These are phyloP conservation scores for Periconia sp. DNA, from an alignment of 2,329 filamentous ascomycete species.

Conservation along the genomic window DNA sequence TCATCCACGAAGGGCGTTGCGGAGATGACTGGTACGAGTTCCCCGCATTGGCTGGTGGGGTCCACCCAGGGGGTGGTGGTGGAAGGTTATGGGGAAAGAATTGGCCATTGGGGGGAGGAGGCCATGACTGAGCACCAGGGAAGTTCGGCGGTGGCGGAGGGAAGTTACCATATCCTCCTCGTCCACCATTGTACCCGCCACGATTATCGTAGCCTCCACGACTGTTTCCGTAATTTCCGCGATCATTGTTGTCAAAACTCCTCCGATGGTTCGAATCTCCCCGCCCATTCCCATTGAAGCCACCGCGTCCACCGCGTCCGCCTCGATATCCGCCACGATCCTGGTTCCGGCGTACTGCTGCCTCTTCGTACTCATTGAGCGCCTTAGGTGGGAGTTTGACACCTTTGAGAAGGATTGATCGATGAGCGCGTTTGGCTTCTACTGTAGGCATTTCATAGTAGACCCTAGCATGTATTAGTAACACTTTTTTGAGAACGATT, in stretches of 20 bases:
- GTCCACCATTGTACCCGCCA: not conserved
- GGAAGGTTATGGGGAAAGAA: constrained; percentile 27
- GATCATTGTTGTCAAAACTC: constrained; percentile 15
- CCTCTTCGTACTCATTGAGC: constrained; percentile 71
- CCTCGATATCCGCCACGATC: constrained; percentile 75
- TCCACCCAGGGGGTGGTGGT: constrained; percentile 39
- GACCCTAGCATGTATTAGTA: constrained; percentile 64
- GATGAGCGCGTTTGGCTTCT: constrained; percentile 72
- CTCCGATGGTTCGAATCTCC: constrained; percentile 19
- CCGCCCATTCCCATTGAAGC: constrained; percentile 23
- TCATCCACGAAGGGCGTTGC: not conserved
- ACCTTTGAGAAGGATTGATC: constrained; percentile 91
- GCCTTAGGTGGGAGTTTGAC: constrained; percentile 74
- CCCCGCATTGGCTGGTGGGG: constrained; percentile 19
- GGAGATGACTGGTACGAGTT: not conserved
- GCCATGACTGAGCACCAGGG: constrained; percentile 23
- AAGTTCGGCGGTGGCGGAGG: constrained; percentile 20
- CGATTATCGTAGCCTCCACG: constrained; percentile 18
- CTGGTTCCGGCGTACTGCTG: constrained; percentile 67
- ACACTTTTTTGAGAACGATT: not conserved
- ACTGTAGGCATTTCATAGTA: constrained; percentile 79
- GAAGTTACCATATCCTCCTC: constrained; percentile 19
- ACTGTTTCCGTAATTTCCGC: constrained; percentile 28
- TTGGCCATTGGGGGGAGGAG: constrained; percentile 34
- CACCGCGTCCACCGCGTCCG: constrained; percentile 34